Evolutionary conservation across 352 stramenopile genomes (phyloP).

Genomic region (Phytophthora macrochlamydospora): DNA sequence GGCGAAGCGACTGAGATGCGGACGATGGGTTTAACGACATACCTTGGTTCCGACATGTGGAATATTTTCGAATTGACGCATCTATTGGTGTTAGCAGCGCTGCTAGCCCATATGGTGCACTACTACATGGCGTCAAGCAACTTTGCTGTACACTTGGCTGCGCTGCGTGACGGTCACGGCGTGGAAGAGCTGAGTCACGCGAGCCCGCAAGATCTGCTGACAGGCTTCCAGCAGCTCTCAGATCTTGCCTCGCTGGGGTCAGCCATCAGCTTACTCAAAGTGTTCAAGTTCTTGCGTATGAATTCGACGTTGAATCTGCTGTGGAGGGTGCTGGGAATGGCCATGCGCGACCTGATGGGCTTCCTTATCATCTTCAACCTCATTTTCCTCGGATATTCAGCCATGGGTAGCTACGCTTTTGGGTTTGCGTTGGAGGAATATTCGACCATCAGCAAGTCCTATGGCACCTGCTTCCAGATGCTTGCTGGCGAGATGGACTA

Average conservation of each 20-base stretch:
- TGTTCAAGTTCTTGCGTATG: constrained; percentile 92
- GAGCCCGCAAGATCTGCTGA: constrained; percentile 65
- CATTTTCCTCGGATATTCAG: constrained; percentile 87
- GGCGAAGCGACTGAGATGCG: constrained; percentile 79
- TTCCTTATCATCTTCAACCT: constrained; percentile 91
- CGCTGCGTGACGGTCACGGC: constrained; percentile 36
- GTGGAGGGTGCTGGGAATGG: constrained; percentile 86
- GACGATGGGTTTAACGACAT: constrained; percentile 76
- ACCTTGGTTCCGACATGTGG: constrained; percentile 87
- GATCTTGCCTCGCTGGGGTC: constrained; percentile 78
- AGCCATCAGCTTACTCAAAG: constrained; percentile 83
- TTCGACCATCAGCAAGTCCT: constrained; percentile 82
- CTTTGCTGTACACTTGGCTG: constrained; percentile 53
- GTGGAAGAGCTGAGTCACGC: constrained; percentile 68
- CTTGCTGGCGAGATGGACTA: constrained; percentile 87
- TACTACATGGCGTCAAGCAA: constrained; percentile 69
- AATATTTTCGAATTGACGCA: constrained; percentile 89
- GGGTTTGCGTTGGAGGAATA: constrained; percentile 85
- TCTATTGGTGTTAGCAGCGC: constrained; percentile 58
- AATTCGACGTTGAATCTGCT: constrained; percentile 89
- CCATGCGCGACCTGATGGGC: constrained; percentile 84
- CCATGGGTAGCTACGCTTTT: constrained; percentile 87
- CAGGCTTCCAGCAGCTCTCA: constrained; percentile 73
- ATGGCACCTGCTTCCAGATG: constrained; percentile 89
- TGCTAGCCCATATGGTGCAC: constrained; percentile 70